phyloP scores from a whole-genome alignment of 179 eudicot genomes.

The Spinacia oleracea region DNA sequence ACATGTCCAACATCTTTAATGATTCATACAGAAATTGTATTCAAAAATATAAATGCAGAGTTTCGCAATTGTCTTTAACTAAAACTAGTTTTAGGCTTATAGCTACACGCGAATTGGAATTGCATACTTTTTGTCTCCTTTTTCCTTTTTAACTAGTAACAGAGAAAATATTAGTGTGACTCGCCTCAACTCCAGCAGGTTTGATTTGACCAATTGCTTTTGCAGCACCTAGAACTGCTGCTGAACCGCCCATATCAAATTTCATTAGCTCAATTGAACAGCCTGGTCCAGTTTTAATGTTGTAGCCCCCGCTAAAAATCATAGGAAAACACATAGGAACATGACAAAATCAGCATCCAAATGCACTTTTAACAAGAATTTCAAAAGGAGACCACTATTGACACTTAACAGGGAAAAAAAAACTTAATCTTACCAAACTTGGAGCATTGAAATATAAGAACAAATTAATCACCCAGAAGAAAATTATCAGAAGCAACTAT shows the following conservation, averaged over 20 bases:
- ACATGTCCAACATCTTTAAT: constrained; percentile 15
- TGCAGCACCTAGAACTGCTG: constrained; percentile 96
- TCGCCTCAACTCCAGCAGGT: constrained; percentile 96
- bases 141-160: neutral
- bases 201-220: constrained; percentile 97
- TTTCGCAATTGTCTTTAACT: neutral
- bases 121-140: neutral
- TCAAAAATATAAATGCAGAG: neutral
- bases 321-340: constrained; percentile 7
- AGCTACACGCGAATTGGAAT: neutral
- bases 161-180: constrained; percentile 1
- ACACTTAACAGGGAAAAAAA: neutral
- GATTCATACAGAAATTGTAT: neutral
- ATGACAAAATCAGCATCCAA: neutral
- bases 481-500: neutral
- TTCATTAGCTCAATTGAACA: constrained; percentile 93
- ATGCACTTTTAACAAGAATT: neutral
- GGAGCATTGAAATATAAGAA: neutral
- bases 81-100: neutral
- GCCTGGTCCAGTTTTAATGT: constrained; percentile 92
- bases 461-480: neutral
- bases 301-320: constrained; percentile 86
- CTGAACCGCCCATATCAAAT: constrained; percentile 98
- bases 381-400: neutral
- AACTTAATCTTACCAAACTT: neutral